These are phyloP conservation scores for Penicillium crustosum DNA, from an alignment of 2,329 filamentous ascomycete genomes.

Conservation along the genomic window DNA sequence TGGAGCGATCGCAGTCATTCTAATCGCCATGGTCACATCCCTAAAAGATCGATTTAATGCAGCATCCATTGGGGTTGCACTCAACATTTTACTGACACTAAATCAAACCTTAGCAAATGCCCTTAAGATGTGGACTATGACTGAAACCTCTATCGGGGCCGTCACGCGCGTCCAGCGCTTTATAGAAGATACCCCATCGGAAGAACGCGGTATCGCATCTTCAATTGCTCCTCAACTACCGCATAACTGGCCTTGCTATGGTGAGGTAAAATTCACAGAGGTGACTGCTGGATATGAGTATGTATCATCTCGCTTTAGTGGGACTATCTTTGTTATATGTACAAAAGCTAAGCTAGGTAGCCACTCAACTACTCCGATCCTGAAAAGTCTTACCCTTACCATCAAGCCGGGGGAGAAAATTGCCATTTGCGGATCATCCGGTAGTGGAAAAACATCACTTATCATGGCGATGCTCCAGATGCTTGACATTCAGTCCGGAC, in stretches of 20 bases:
- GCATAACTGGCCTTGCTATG: neutral
- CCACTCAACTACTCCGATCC: neutral
- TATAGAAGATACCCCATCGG: neutral
- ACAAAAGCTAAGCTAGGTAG: neutral
- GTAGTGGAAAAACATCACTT: constrained; percentile 1
- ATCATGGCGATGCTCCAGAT: neutral
- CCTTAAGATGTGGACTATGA: constrained; percentile 1
- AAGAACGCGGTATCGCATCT: neutral
- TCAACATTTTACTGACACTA: neutral
- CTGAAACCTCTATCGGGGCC: neutral
- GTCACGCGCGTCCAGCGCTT: neutral
- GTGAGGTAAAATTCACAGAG: neutral
- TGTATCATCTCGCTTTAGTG: neutral
- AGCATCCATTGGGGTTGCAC: constrained; percentile 3
- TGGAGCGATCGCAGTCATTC: neutral
- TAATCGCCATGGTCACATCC: neutral
- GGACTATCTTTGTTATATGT: neutral
- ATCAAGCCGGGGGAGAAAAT: constrained; percentile 9
- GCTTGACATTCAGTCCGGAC: neutral
- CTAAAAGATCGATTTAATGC: neutral
- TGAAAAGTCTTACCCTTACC: constrained; percentile 1
- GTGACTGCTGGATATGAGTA: constrained; percentile 1
- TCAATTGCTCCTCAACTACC: neutral
- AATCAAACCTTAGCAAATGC: constrained; percentile 1
- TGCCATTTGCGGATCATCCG: constrained; percentile 9